Conservation (phyloP, 345 rosid species). For the Crucihimalaya himalaica region DNA sequence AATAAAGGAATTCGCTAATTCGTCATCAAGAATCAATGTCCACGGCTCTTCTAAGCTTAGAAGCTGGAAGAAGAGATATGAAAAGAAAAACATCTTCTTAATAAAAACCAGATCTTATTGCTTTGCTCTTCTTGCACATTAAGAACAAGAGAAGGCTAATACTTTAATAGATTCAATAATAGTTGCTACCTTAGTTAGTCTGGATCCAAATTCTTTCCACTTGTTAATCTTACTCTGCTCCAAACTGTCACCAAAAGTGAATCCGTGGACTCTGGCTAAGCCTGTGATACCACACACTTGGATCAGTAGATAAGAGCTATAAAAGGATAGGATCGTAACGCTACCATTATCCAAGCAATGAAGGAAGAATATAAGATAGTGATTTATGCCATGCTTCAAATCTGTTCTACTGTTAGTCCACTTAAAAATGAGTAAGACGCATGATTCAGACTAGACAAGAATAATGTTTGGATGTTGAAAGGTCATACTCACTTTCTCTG, state of each 20-base stretch:
- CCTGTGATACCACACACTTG: slow-evolving; percentile 46
- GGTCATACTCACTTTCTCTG: slow-evolving; percentile 77
- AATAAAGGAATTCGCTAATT: slow-evolving; percentile 83
- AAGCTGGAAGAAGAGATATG: slow-evolving; percentile 49
- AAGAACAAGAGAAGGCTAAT: slow-evolving; percentile 6
- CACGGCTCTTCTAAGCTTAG: slow-evolving; percentile 66
- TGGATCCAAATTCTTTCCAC: slow-evolving; percentile 76
- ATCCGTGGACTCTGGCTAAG: slow-evolving; percentile 93
- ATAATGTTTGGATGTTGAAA: slow-evolving; percentile 13
- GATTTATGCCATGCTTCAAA: background rate
- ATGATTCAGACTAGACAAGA: slow-evolving; percentile 6
- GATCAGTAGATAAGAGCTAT: background rate
- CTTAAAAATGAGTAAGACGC: background rate
- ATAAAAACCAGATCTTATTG: background rate
- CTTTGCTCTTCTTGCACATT: background rate
- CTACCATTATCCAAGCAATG: background rate
- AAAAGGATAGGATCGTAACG: background rate
- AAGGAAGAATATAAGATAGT: background rate
- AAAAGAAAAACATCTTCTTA: too few relatives aligned
- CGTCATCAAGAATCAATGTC: slow-evolving; percentile 84
- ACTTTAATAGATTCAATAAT: background rate
- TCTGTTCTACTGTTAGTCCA: background rate
- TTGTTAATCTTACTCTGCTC: slow-evolving; percentile 60
- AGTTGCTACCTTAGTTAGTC: slow-evolving; percentile 63
- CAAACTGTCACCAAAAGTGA: slow-evolving; percentile 92